phyloP scores from a whole-genome alignment of 495 filamentous ascomycete genomes.

The Neurospora sublineolata region DNA sequence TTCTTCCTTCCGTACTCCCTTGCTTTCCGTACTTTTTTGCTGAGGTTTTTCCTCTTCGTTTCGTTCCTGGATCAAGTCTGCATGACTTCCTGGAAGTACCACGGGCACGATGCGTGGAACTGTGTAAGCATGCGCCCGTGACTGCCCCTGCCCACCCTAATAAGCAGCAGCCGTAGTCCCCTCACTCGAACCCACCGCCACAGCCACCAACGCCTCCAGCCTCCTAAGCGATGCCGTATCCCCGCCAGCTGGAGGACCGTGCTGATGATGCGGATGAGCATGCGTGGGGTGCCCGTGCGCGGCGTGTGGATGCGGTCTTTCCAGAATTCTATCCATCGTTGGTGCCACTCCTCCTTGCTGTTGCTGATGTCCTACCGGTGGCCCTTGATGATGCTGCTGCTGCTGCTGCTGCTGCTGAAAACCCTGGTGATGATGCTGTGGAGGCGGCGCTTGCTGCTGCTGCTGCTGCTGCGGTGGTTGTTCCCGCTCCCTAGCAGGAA shows the following conservation, averaged over 20 bases:
- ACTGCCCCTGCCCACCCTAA: constrained; percentile 7
- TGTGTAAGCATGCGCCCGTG: neutral
- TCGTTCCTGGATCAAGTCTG: neutral
- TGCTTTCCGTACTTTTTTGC: no score
- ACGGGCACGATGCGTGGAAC: neutral
- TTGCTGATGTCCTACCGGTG: neutral
- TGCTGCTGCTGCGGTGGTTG: constrained; percentile 9
- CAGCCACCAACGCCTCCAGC: constrained; percentile 77
- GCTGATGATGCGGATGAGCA: constrained; percentile 1
- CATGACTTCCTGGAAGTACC: neutral
- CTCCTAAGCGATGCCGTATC: constrained; percentile 44
- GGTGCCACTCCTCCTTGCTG: constrained; percentile 4
- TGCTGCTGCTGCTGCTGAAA: constrained; percentile 3
- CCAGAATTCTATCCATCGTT: constrained; percentile 20
- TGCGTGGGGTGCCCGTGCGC: neutral
- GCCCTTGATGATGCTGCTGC: neutral
- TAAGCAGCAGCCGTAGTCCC: constrained; percentile 48
- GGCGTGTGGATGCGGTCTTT: constrained; percentile 11
- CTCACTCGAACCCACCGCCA: constrained; percentile 61
- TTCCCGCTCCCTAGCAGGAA: constrained; percentile 27
- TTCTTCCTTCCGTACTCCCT: neutral
- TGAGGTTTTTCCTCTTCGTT: neutral
- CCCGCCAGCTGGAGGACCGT: constrained; percentile 2
- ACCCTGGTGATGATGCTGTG: neutral
- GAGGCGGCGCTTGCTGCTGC: neutral